Evolutionary conservation across 2,329 filamentous ascomycete genomes (phyloP), one percentile per base, ranked within the genome.

Genomic region (Monilinia fructigena): DNA sequence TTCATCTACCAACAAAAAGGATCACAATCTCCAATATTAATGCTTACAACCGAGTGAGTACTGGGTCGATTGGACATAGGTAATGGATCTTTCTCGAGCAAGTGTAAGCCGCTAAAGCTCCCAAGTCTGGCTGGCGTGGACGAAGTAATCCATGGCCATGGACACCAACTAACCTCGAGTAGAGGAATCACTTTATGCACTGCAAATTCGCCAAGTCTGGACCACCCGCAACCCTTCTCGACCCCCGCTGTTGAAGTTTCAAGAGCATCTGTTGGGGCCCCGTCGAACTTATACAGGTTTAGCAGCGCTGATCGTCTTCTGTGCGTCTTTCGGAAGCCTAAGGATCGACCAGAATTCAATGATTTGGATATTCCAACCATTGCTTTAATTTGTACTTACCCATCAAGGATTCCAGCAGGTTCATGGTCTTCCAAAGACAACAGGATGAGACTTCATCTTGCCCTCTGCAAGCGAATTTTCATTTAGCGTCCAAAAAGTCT

Each of bases 401-500:
- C 61, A 35, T 31, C 38, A 20, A 40, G 42, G 2, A 55, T 47
- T 7, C 61, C 61, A 3, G 23, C 23, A 63, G 26, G 26, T 16
- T 40, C 61, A 7, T 40, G 16, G n/a, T 35, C 61, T 48, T 45
- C 48, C 23, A 63, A 52, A 52, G 7, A 23, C 12, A n/a, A 20
- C 40, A 28, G 40, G 26, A 23, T 48, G 52, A 47, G 61, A 7
- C 23, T 40, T 35, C 11, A 38, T 35, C 26, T 55, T 55, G 23
- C 52, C 52, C 26, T 48, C 18, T 11, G 18, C 52, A 26, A 63
- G 12, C 61, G 55, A 38, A 28, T n/a, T 20, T 26, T 6, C 52
- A 55, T 31, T 55, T 50, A 63, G 50, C 1, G 26, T 18, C 40
- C 50, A 55, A 16, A 55, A 55, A n/a, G 23, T 55, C 16, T 31